Evolutionary conservation across 768 basidiomycete genomes (phyloP).

Genomic region (Auriscalpium vulgare): DNA sequence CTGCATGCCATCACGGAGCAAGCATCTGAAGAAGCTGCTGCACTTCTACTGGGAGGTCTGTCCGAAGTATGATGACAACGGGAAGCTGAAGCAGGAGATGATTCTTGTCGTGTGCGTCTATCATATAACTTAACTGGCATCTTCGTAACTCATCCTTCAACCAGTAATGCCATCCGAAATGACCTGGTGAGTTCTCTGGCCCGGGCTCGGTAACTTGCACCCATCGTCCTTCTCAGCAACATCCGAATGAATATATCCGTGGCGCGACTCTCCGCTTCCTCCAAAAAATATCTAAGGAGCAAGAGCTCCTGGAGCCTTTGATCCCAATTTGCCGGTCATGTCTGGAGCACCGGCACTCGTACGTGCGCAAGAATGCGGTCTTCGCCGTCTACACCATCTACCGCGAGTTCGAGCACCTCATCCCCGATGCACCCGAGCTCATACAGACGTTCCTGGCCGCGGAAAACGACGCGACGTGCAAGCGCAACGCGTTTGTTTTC

Average conservation of each 20-base stretch:
- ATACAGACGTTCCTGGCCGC: constrained; percentile 94
- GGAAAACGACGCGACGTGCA: constrained; percentile 93
- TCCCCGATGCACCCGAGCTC: constrained; percentile 94
- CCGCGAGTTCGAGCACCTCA: constrained; percentile 88
- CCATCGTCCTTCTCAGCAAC: constrained; percentile 55
- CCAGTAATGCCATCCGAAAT: constrained; percentile 92
- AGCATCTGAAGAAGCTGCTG: constrained; percentile 92
- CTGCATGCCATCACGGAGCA: constrained; percentile 91
- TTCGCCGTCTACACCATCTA: constrained; percentile 94
- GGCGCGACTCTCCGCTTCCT: constrained; percentile 96
- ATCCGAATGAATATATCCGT: constrained; percentile 98
- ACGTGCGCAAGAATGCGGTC: constrained; percentile 97
- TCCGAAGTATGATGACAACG: constrained; percentile 93
- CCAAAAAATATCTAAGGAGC: constrained; percentile 89
- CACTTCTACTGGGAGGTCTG: constrained; percentile 98
- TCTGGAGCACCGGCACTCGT: constrained; percentile 95
- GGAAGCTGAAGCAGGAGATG: constrained; percentile 99
- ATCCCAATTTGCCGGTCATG: constrained; percentile 90
- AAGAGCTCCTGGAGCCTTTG: constrained; percentile 91
- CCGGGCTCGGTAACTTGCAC: constrained; percentile 1
- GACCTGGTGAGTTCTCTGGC: constrained; percentile 63
- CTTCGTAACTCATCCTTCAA: constrained; percentile 1
- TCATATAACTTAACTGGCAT: constrained; percentile 6
- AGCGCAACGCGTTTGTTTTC: constrained; percentile 95
- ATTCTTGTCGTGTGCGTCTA: constrained; percentile 88